Base-by-base conservation (phyloP, 1,139 yeast species). In the Pichia terricola region DNA sequence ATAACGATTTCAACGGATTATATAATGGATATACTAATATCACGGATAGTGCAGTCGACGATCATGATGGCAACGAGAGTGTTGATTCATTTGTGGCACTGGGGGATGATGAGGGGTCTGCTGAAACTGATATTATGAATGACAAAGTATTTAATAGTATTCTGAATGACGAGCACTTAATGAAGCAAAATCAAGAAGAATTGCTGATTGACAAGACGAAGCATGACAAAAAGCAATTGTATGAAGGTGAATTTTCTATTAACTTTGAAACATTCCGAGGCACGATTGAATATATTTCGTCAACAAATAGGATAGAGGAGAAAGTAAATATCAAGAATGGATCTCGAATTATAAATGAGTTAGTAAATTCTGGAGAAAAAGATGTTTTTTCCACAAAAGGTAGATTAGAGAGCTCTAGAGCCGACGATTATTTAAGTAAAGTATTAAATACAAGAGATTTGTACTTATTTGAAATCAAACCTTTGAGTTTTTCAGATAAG, bases 321-420 rank as follows among this genome's bases (percentile, higher is more conserved):
- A 43, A 50, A 45, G 63, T 59, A 53, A 65, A 39, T 5, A 34
- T 42, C 27, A 40, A 40, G 6, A 28, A 28, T 41, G 44, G 61
- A 38, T 63, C 59, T 26, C 57, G 34, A 16, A 48, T 63, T 46
- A 61, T 59, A 41, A 70, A 64, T 41, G 61, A 67, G 37, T 27
- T 59, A 65, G 49, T 53, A 10, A 10, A 28, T 39, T 38, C 3
- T 26, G 44, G 45, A 28, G 49, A 45, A 50, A 30, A 30, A 8
- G 11, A 10, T 7, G 11, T 6, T n/a, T 65, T 81, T 46, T 67
- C 66, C 35, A 66, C 83, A 38, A 82, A 79, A 50, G 94, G 94
- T 2, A 67, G 86, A 44, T 66, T 84, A 41, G 79, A 75, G 55
- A 61, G 69, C 7, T 45, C 52, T 3, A 67, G 64, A 40, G 91